Evolutionary conservation across 1,139 yeast genomes (phyloP).

Genomic region (Pichia sp.): DNA sequence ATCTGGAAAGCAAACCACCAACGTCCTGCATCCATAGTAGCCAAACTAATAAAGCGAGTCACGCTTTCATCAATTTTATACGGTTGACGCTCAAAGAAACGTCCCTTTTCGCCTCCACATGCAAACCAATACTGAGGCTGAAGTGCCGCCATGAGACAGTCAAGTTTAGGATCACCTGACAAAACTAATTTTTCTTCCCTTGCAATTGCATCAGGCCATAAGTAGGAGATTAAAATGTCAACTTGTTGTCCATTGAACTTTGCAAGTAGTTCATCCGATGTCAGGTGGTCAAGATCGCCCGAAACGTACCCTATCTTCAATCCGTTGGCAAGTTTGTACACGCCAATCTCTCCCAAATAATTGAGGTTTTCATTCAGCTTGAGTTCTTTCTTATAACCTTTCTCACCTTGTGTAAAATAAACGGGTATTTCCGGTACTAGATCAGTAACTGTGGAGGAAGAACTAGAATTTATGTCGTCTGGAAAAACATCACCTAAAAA

Average conservation of each 20-base stretch:
- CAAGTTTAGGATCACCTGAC: slow-evolving; percentile 37
- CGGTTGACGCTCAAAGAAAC: slow-evolving; percentile 50
- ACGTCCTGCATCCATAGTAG: slow-evolving; percentile 46
- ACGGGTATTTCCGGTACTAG: slow-evolving; percentile 15
- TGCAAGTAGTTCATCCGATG: slow-evolving; percentile 15
- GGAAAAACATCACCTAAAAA: slow-evolving; percentile 43
- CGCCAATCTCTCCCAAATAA: slow-evolving; percentile 30
- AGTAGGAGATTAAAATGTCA: slow-evolving; percentile 51
- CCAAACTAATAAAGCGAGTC: slow-evolving; percentile 61
- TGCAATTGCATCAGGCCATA: slow-evolving; percentile 55
- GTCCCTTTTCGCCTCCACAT: slow-evolving; percentile 41
- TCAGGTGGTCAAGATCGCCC: slow-evolving; percentile 16
- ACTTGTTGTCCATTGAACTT: slow-evolving; percentile 26
- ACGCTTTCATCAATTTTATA: slow-evolving; percentile 33
- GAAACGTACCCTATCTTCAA: slow-evolving; percentile 41
- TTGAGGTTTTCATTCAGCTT: slow-evolving; percentile 1
- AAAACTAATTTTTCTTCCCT: slow-evolving; percentile 33
- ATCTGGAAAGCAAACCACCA: slow-evolving; percentile 73
- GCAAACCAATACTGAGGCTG: slow-evolving; percentile 65
- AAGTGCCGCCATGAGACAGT: slow-evolving; percentile 35
- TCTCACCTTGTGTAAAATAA: slow-evolving; percentile 18
- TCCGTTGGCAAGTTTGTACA: slow-evolving; percentile 38
- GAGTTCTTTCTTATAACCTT: background rate
- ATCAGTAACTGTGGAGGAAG: background rate
- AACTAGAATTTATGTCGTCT: background rate